A percentile compares a stretch with the other conserved stretches of the same genome.
phyloP scores from a whole-genome alignment of 805 yeast genomes.

The Priceomyces castillae region DNA sequence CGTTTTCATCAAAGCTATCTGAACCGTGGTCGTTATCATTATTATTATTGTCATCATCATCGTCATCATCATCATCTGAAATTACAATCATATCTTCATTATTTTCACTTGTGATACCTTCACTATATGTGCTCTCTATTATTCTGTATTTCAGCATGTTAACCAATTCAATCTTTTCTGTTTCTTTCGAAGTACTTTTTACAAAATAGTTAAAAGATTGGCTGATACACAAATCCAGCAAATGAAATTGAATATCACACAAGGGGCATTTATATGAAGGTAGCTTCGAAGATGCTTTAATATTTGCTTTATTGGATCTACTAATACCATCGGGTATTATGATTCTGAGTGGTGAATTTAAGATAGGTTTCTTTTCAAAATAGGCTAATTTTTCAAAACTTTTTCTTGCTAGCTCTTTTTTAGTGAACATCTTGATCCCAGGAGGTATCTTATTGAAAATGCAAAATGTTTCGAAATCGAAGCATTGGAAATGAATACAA shows the following conservation, averaged over 20 bases:
- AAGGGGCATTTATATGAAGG: constrained; percentile 41
- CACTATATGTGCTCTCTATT: constrained; percentile 22
- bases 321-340: neutral
- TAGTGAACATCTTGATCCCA: constrained; percentile 21
- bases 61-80: constrained; percentile 30
- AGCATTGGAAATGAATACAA: constrained; percentile 44
- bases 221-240: constrained; percentile 34
- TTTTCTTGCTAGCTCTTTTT: constrained; percentile 26
- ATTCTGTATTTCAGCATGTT: constrained; percentile 34
- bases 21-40: neutral
- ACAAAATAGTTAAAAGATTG: constrained; percentile 42
- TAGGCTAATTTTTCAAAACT: constrained; percentile 13
- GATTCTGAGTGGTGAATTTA: constrained; percentile 4
- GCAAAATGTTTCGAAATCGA: constrained; percentile 43
- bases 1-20: neutral
- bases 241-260: constrained; percentile 34
- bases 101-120: constrained; percentile 7
- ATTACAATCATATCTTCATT: constrained; percentile 29
- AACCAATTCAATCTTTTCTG: constrained; percentile 33
- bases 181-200: constrained; percentile 34
- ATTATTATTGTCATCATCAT: constrained; percentile 1
- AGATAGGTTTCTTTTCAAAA: constrained; percentile 3
- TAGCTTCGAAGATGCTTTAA: constrained; percentile 4
- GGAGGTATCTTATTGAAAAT: constrained; percentile 33
- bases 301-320: neutral